A percentile compares a stretch with the other conserved stretches of the same genome.
phyloP scores from a whole-genome alignment of 805 yeast species.

The Myxozyma monticola region DNA sequence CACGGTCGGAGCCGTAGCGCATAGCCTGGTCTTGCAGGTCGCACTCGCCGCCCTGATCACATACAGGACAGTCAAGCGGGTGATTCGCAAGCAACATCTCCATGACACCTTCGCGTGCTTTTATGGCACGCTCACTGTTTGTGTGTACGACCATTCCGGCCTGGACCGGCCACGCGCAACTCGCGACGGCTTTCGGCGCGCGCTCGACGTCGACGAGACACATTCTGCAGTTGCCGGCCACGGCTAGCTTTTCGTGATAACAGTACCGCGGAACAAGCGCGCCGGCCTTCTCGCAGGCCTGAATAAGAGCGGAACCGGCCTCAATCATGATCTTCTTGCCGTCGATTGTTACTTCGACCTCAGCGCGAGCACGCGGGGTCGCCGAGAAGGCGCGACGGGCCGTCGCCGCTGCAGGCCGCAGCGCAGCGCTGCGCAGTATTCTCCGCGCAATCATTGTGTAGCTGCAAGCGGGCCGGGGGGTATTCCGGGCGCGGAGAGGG shows the following conservation, averaged over 20 bases:
- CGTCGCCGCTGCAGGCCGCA: constrained; percentile 4
- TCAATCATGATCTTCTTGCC: constrained; percentile 75
- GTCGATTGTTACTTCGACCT: constrained; percentile 59
- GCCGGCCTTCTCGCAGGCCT: constrained; percentile 90
- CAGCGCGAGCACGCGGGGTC: constrained; percentile 46
- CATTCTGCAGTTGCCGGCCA: constrained; percentile 94
- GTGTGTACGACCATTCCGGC: constrained; percentile 87
- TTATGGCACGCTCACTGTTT: constrained; percentile 70
- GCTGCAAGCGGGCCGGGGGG: constrained; percentile 1
- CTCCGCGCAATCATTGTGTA: constrained; percentile 23
- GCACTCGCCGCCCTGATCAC: constrained; percentile 95
- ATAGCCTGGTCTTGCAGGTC: constrained; percentile 85
- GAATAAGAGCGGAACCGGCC: constrained; percentile 77
- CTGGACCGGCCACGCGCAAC: constrained; percentile 90
- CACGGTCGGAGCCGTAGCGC: constrained; percentile 80
- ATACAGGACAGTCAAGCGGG: constrained; percentile 88
- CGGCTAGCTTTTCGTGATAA: constrained; percentile 85
- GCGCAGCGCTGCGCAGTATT: constrained; percentile 6
- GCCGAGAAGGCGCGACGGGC: constrained; percentile 40
- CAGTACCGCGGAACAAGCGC: constrained; percentile 86
- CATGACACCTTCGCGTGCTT: constrained; percentile 87
- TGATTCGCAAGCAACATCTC: constrained; percentile 86
- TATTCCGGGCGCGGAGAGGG: not conserved
- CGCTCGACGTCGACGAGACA: constrained; percentile 86
- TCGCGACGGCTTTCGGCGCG: constrained; percentile 86